Conservation (phyloP, 345 rosid species). For the Populus deltoides region DNA sequence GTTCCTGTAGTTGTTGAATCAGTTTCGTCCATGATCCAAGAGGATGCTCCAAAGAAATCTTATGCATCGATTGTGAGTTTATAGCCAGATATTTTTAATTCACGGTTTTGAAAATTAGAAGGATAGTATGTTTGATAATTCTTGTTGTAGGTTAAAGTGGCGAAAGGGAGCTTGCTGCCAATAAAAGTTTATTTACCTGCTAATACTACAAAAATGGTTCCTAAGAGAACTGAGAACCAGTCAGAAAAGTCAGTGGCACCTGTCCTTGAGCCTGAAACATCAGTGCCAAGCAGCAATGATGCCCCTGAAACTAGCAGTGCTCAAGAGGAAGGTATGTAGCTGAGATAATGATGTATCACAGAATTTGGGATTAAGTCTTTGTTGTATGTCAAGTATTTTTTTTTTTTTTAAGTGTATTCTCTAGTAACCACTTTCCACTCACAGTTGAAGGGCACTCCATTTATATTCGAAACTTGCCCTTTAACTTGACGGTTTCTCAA, state of each 20-base stretch:
- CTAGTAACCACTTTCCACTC: background rate
- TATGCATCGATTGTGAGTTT: constrained; percentile 35
- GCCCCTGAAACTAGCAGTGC: constrained; percentile 10
- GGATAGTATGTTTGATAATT: background rate
- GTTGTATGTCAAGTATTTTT: background rate
- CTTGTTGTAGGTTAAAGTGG: constrained; percentile 21
- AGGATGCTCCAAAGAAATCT: constrained; percentile 27
- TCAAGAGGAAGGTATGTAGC: constrained; percentile 20
- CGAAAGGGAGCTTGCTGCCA: constrained; percentile 12
- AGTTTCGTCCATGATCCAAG: constrained; percentile 9
- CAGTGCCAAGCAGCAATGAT: constrained; percentile 17
- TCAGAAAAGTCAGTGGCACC: constrained; percentile 7
- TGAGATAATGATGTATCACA: background rate
- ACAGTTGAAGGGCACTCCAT: constrained; percentile 31
- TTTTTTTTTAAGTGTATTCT: background rate
- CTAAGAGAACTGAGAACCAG: constrained; percentile 18
- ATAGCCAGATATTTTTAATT: background rate
- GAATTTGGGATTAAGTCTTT: background rate
- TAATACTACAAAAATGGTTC: constrained; percentile 2
- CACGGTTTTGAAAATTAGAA: background rate
- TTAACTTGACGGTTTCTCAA: constrained; percentile 9
- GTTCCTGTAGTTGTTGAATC: constrained; percentile 20
- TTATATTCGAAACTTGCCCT: constrained; percentile 27
- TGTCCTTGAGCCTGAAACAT: constrained; percentile 15
- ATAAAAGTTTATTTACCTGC: constrained; percentile 21